These are phyloP conservation scores for Coemansia javaensis DNA, from an alignment of 192 early-diverging fungal genomes.

Conservation along the genomic window DNA sequence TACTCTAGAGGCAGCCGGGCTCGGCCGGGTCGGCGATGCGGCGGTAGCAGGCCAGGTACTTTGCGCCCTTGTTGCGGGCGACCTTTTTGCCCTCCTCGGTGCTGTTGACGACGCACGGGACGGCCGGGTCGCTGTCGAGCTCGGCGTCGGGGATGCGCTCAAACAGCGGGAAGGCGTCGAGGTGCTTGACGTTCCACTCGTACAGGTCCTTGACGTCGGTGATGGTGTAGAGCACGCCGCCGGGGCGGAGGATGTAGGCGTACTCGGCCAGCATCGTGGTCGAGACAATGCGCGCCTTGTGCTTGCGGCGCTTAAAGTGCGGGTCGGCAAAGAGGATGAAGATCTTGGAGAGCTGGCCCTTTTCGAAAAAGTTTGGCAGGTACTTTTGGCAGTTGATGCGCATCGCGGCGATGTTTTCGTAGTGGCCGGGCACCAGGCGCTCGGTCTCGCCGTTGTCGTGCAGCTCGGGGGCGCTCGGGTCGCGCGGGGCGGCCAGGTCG, in stretches of 20 bases:
- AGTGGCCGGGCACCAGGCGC: conserved; percentile 59
- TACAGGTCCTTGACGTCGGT: conserved; percentile 91
- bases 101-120: conserved; percentile 73
- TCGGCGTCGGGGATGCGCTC: conserved; percentile 75
- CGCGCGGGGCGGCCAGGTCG: conserved; percentile 7
- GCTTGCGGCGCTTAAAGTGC: conserved; percentile 98
- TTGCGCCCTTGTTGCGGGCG: conserved; percentile 89
- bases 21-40: conserved; percentile 61
- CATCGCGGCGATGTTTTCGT: conserved; percentile 95
- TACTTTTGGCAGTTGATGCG: conserved; percentile 99
- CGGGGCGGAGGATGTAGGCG: conserved; percentile 85
- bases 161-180: conserved; percentile 93
- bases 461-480: conserved; percentile 14
- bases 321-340: conserved; percentile 99
- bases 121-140: conserved; percentile 74
- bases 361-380: conserved; percentile 94
- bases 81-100: conserved; percentile 99
- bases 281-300: conserved; percentile 95
- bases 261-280: conserved; percentile 87
- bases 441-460: conserved; percentile 47
- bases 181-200: conserved; percentile 93
- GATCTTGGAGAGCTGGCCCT: conserved; percentile 91
- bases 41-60: conserved; percentile 84
- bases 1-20: neutral
- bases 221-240: conserved; percentile 93